Base-by-base conservation (phyloP, 176 grass and related monocot species). In the Chrysopogon serrulatus region DNA sequence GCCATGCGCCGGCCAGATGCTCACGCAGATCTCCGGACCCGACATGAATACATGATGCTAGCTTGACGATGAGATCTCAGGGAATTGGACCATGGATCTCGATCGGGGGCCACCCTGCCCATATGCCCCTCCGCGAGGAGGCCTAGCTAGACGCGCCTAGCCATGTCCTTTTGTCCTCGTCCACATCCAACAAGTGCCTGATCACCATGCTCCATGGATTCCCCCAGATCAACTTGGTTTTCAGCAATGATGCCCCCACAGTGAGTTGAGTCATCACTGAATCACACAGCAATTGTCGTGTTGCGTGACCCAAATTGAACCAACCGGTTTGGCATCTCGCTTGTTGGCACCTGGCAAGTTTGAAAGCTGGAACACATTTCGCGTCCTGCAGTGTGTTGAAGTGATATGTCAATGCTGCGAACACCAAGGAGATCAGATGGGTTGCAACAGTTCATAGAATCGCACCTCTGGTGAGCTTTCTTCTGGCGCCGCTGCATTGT, bases 21-120 rank as follows among this genome's bases (percentile, higher is more conserved):
- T 83, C 71, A 30, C n/a, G 62, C 41, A 79, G 89, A 94, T 94
- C 79, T 83, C 86, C 89, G 57, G 31, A 77, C n/a, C n/a, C n/a
- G n/a, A n/a, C n/a, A n/a, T n/a, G n/a, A n/a, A n/a, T n/a, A n/a
- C 61, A 89, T 84, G 80, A 89, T 86, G 80, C 73, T 74, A 73
- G 32, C 56, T 33, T 78, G 72, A 30, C 33, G 66, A 86, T 57
- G 77, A 83, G 81, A 82, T 90, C 85, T 82, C 84, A 21, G 79
- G 54, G 39, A 71, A 54, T 64, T 68, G 24, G 62, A 62, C 73
- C 12, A 61, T 32, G 71, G 66, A 79, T 86, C 73, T 18, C 3
- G 53, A 4, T 26, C 34, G 17, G 65, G 68, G 78, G 49, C 37
- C 84, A 81, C 51, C 37, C 36, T 47, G 44, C 69, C 70, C 31